These are phyloP conservation scores for Saururus chinensis DNA, from an alignment of 164 flowering plant species.

Conservation along the genomic window DNA sequence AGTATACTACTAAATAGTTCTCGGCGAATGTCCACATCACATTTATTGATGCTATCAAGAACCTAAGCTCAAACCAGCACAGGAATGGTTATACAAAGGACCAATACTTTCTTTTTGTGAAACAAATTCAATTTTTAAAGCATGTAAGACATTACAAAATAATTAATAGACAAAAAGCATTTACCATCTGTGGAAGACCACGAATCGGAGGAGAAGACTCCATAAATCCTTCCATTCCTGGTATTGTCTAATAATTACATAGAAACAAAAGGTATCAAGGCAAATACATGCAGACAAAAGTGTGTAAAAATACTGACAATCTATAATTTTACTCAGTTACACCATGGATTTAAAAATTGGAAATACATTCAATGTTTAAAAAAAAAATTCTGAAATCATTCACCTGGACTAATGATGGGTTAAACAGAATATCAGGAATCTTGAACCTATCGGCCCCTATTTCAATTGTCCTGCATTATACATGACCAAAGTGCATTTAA, in stretches of 20 bases:
- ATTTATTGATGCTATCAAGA: constrained; percentile 82
- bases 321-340: neutral
- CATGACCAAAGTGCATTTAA: neutral
- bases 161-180: neutral
- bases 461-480: constrained; percentile 67
- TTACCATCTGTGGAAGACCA: constrained; percentile 94
- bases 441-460: constrained; percentile 97
- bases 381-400: constrained; percentile 6
- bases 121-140: neutral
- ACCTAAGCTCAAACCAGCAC: constrained; percentile 30
- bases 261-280: neutral
- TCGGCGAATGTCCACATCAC: constrained; percentile 92
- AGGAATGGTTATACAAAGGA: constrained; percentile 2
- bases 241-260: constrained; percentile 56
- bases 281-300: neutral
- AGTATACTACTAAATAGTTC: constrained; percentile 83
- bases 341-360: neutral
- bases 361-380: neutral
- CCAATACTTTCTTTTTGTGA: too few species aligned
- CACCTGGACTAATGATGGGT: constrained; percentile 81
- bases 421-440: constrained; percentile 89
- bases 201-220: constrained; percentile 46
- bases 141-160: constrained; percentile 1
- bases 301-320: neutral
- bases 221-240: constrained; percentile 70